Conservation (phyloP, 2,329 filamentous ascomycete genomes). For the Cadophora luteo-olivacea region DNA sequence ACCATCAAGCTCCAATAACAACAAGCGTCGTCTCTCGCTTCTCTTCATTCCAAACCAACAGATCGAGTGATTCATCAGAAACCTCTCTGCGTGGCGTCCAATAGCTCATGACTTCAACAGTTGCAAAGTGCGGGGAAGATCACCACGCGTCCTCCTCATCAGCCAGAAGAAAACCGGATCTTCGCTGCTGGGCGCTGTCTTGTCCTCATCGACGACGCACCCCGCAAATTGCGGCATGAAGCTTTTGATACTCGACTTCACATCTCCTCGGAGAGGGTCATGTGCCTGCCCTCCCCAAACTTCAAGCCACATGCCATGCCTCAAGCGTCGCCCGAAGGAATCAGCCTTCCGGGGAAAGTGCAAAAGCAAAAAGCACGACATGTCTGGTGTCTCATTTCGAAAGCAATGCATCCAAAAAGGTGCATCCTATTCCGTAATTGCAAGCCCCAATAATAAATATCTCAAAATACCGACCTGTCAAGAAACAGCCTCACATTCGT, state of each 20-base stretch:
- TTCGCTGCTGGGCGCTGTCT: background rate
- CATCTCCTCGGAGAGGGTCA: constrained; percentile 39
- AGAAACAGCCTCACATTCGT: constrained; percentile 8
- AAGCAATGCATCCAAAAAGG: background rate
- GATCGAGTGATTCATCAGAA: constrained; percentile 4
- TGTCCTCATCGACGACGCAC: constrained; percentile 18
- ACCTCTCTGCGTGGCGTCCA: constrained; percentile 1
- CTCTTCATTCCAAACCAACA: background rate
- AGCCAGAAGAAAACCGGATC: constrained; percentile 1
- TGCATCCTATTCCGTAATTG: background rate
- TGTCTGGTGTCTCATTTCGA: background rate
- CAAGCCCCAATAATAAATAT: background rate
- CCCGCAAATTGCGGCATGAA: constrained; percentile 33
- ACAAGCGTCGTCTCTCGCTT: background rate
- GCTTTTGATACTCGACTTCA: constrained; percentile 25
- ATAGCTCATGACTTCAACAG: background rate
- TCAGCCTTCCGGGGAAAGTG: background rate
- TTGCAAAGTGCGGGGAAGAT: constrained; percentile 26
- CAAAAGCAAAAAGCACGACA: constrained; percentile 4
- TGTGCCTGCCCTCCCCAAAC: constrained; percentile 19
- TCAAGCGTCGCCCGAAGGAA: constrained; percentile 1
- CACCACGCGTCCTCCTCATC: background rate
- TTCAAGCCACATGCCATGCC: constrained; percentile 1
- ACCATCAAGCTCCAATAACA: background rate
- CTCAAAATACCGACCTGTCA: constrained; percentile 4